phyloP scores from a whole-genome alignment of 2,329 filamentous ascomycete genomes.

The Meredithiella fracta region DNA sequence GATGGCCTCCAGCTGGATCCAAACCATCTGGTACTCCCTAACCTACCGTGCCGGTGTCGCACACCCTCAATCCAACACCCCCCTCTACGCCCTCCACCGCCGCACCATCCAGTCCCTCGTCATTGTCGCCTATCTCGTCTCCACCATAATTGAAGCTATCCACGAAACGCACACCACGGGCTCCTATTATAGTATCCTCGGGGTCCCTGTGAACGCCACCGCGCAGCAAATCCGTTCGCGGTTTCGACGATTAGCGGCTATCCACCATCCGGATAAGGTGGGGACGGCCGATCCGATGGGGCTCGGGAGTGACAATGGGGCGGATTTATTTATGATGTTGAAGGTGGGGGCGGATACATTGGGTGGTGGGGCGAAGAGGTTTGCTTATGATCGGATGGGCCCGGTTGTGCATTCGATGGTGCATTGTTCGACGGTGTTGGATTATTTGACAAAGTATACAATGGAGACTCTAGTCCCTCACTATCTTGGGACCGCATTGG shows the following conservation, averaged over 20 bases:
- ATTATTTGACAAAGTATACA: conserved; percentile 52
- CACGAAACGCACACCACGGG: conserved; percentile 54
- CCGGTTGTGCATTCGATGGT: conserved; percentile 52
- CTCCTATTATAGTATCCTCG: conserved; percentile 66
- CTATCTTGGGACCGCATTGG: conserved; percentile 40
- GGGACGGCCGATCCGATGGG: conserved; percentile 7
- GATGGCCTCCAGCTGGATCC: conserved; percentile 63
- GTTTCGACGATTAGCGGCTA: conserved; percentile 59
- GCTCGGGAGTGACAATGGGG: conserved; percentile 20
- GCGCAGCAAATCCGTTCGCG: conserved; percentile 68
- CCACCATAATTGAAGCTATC: conserved; percentile 87
- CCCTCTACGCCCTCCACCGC: conserved; percentile 55
- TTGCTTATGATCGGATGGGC: conserved; percentile 82
- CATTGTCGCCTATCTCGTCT: conserved; percentile 67
- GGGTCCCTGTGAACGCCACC: conserved; percentile 48
- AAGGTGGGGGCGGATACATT: conserved; percentile 73
- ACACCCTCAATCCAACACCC: conserved; percentile 53
- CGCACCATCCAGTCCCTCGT: conserved; percentile 71
- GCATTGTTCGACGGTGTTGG: conserved; percentile 49
- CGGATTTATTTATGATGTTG: conserved; percentile 57
- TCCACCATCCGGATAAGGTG: conserved; percentile 73
- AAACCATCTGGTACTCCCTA: conserved; percentile 71
- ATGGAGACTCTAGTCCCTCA: conserved; percentile 42
- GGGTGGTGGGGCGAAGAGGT: conserved; percentile 56
- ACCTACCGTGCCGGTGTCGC: conserved; percentile 80